Base-by-base conservation (phyloP, 1,284 basidiomycete species). In the Cutaneotrichosporon sp. region DNA sequence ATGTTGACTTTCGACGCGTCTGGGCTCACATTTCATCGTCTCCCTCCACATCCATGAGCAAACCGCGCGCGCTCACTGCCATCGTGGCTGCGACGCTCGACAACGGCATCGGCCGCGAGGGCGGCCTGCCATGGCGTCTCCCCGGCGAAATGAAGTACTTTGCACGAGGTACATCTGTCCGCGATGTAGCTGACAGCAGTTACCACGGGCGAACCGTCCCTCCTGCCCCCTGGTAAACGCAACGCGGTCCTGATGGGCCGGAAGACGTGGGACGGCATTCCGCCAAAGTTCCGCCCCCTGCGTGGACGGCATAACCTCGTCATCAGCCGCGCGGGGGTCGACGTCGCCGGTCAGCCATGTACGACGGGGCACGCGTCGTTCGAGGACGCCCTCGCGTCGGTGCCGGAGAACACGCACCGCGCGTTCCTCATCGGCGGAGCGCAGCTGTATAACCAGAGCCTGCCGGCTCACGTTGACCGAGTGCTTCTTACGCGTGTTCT, bases 241-340 rank as follows among this genome's bases (percentile, higher is more conserved):
- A 98, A 98, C 72, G 84, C 83, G 2, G 86, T 97, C 32, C 78
- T 98, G 54, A 98, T 99, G 96, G 96, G 96, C 6, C 80, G 93
- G 44, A 93, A 90, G 66, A 97, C 92, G 17, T 99, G 96, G 96
- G 90, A 96, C 72, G 90, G 89, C 70, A 98, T 99, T 55, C 94
- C 96, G n/a, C 62, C 69, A 7, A 88, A 84, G 71, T 90, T 88
- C 75, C 81, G 88, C 57, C 96, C 96, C 3, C 79, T 99, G 24
- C 78, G 81, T 38, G 82, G 81, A 27, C 79, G 96, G 34, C 60
- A 82, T 55, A 99, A 98, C 69, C 73, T 94, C 14, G 84, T 99
- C 31, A 78, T 97, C 31, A 90, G 84, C 61, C 78, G 82, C 5
- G 83, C 78, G 25, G 86, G 85, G 12, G 54, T 73, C 62, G 75